A percentile compares a stretch with the other conserved stretches of the same genome.
These are phyloP conservation scores for Talinum fruticosum DNA, from an alignment of 148 eudicot genomes.

Conservation along the genomic window DNA sequence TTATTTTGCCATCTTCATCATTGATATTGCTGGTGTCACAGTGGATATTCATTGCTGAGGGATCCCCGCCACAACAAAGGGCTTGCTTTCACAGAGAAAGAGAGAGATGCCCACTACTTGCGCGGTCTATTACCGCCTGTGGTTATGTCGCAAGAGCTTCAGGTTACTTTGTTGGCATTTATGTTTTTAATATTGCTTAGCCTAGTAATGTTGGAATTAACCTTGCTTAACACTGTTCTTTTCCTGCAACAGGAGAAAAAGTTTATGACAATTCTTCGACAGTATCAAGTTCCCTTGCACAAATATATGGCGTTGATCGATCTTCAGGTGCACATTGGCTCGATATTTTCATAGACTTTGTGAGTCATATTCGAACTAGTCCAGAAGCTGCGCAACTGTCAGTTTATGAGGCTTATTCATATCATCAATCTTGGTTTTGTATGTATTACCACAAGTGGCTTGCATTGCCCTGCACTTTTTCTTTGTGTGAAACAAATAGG, in stretches of 20 bases:
- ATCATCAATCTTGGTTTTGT: not conserved
- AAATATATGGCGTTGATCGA: constrained; percentile 87
- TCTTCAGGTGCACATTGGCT: constrained; percentile 54
- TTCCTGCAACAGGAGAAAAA: constrained; percentile 53
- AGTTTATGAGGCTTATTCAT: not conserved
- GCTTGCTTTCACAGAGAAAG: constrained; percentile 69
- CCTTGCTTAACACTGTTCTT: constrained; percentile 3
- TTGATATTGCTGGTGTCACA: constrained; percentile 28
- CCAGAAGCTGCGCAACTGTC: not conserved
- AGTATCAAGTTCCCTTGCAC: constrained; percentile 78
- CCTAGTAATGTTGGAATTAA: constrained; percentile 7
- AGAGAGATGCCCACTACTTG: constrained; percentile 87
- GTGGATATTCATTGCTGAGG: constrained; percentile 76
- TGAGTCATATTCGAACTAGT: not conserved
- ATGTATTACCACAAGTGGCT: not conserved
- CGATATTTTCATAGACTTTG: not conserved
- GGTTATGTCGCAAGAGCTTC: constrained; percentile 59
- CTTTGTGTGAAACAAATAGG: not conserved
- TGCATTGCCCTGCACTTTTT: not conserved
- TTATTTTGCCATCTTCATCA: not conserved
- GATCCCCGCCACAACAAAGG: constrained; percentile 93
- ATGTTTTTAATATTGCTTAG: not conserved
- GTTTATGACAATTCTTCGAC: constrained; percentile 60
- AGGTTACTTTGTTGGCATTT: constrained; percentile 40
- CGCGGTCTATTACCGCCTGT: constrained; percentile 84